Evolutionary conservation across 495 filamentous ascomycete species (phyloP), one percentile per base, ranked within the genome.

Genomic region (Neurospora sublineolata): DNA sequence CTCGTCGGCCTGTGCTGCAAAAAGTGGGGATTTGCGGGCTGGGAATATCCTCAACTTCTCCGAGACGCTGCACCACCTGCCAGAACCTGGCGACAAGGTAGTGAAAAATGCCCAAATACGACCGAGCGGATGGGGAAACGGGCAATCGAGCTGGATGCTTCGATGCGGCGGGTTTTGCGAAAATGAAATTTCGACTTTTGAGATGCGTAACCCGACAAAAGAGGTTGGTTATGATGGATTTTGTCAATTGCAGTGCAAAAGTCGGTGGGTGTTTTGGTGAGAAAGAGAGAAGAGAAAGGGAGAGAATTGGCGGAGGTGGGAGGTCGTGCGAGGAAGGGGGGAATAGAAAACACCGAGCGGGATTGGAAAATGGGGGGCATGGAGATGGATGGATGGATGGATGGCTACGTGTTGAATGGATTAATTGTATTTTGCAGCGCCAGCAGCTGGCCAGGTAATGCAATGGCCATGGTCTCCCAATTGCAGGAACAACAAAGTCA

Each of bases 261-360:
- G 80, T 72, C 83, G 85, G 71, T 84, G 80, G 82, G 85, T 83
- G 89, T 82, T 80, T 78, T 75, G 79, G 78, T 78, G 78, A 73
- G 44, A 76, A 75, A 69, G 76, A 71, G 82, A 78, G 72, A 71
- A 52, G 75, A 71, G 75, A 70, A 67, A 27, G 23, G 52, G 52
- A 33, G 52, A 60, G 23, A 30, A 60, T 33, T 30, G 52, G 52
- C 52, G 72, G 52, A 68, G 20, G 71, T 69, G 27, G 30, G 70
- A 73, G 68, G 74, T 71, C 11, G 52, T 75, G 73, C 71, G 30
- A 73, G 60, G 69, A 75, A 69, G 76, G 74, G 68, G 41, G 70
- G 70, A 44, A 70, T 33, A 72, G 38, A 60, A 36, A 71, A 73
- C 52, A 60, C 52, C 23, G 46, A 58, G 46, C 46, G 46, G 23